Evolutionary conservation across 768 basidiomycete species (phyloP), one percentile per base, ranked within the genome.

Genomic region (Boletellus ananiceps): DNA sequence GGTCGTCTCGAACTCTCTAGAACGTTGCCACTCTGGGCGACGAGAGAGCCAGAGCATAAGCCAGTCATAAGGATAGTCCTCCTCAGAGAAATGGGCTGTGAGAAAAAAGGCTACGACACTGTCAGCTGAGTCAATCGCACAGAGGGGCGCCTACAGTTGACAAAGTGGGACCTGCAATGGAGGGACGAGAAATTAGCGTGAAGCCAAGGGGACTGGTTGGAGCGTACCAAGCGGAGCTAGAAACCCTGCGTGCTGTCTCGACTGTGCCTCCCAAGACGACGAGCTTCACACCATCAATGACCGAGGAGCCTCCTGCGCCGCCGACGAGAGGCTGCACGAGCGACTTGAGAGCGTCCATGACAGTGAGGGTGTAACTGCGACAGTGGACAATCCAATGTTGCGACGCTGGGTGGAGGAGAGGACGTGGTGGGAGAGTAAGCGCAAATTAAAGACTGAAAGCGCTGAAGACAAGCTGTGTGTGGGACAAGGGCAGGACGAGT

Each of bases 61-160:
- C 88, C 88, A 92, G 69, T 92, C 88, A 58, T 90, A 92, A 4
- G 88, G 89, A 55, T 87, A 87, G 63, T 92, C 89, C 67, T 92
- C 89, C 70, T 92, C 89, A 56, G 82, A 86, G 73, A 92, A 92
- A 68, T 91, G 86, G 8, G 89, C 89, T 14, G 89, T 92, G 44
- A 92, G 80, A 81, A 91, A 92, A 77, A 87, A 87, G 0, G 85
- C 84, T 86, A 64, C 12, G 12, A 15, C 0, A 49, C 16, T 7
- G 35, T 61, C 18, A 59, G 54, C 14, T 2, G 50, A 47, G 49
- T 25, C 14, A 43, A 49, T 48, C n/a, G 44, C 18, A 19, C 12
- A 16, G 14, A 27, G 37, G 42, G 46, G 48, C 33, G 71, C 86
- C 76, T 69, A 88, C 88, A 89, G 68, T 91, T 91, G 35, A 91